These are phyloP conservation scores for Trametopsis cervina DNA, from an alignment of 768 basidiomycete species.

Conservation along the genomic window DNA sequence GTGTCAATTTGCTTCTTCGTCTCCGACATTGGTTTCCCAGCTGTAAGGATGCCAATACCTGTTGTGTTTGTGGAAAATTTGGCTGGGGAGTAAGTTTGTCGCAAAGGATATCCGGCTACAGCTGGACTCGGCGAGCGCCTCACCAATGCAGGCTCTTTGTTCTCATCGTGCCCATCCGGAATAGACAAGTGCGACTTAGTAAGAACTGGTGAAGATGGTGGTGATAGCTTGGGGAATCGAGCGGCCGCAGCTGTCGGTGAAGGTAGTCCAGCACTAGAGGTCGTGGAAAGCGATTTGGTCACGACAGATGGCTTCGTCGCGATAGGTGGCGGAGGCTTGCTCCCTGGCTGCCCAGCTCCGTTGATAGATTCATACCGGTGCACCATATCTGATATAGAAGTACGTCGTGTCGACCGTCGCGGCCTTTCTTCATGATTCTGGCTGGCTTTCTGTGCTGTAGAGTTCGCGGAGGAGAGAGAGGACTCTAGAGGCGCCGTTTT, in stretches of 20 bases:
- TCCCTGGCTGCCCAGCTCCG: neutral
- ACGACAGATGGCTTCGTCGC: conserved; percentile 11
- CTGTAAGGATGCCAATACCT: neutral
- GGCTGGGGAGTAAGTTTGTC: neutral
- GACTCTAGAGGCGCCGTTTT: conserved; percentile 36
- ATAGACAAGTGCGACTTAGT: conserved; percentile 16
- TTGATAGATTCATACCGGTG: conserved; percentile 72
- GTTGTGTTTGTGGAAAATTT: neutral
- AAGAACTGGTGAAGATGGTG: conserved; percentile 19
- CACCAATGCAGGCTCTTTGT: conserved; percentile 2
- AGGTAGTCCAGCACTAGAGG: conserved; percentile 6
- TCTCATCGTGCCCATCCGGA: conserved; percentile 11
- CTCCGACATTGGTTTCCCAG: neutral
- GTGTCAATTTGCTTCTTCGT: neutral
- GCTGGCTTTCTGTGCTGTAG: conserved; percentile 27
- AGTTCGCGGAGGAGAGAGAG: conserved; percentile 26
- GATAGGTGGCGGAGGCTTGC: conserved; percentile 10
- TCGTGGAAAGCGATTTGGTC: conserved; percentile 4
- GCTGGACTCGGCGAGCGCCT: conserved; percentile 9
- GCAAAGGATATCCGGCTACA: neutral
- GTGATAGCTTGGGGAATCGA: conserved; percentile 23
- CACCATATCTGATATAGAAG: conserved; percentile 84
- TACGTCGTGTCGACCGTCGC: conserved; percentile 40
- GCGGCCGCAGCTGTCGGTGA: conserved; percentile 21
- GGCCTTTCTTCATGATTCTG: conserved; percentile 27